Evolutionary conservation across 257 asterid species (phyloP).

Genomic region (Solanum lycopersicoides): DNA sequence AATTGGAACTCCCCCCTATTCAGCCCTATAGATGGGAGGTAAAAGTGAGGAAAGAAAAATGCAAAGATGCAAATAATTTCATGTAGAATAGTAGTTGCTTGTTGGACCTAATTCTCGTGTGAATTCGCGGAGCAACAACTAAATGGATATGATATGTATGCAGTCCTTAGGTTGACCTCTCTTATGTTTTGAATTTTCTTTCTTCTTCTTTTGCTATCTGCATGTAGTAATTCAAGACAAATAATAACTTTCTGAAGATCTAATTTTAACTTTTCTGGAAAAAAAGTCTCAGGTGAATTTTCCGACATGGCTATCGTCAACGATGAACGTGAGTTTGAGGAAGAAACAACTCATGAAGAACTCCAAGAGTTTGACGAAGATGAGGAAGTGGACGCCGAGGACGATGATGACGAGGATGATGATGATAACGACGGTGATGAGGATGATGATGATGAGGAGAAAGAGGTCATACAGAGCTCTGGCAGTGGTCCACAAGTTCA

Average conservation of each 20-base stretch:
- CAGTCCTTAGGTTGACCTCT: background rate
- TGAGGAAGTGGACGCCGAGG: constrained; percentile 44
- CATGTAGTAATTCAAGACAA: background rate
- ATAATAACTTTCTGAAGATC: background rate
- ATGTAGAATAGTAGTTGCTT: background rate
- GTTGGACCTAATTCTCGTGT: background rate
- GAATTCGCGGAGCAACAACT: background rate
- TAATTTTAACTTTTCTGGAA: background rate
- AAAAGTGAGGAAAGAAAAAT: background rate
- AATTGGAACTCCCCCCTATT: background rate
- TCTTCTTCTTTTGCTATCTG: background rate
- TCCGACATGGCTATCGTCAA: constrained; percentile 40
- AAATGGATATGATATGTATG: background rate
- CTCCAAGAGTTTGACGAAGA: constrained; percentile 30
- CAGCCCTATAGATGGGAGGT: background rate
- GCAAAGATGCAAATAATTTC: background rate
- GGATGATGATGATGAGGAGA: constrained; percentile 8
- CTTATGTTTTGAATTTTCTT: background rate
- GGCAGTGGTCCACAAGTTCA: constrained; percentile 15
- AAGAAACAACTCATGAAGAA: constrained; percentile 18
- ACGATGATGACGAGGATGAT: constrained; percentile 31
- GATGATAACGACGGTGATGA: constrained; percentile 1
- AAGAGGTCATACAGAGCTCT: constrained; percentile 10
- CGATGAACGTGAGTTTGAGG: constrained; percentile 32
- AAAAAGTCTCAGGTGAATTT: background rate